phyloP scores from a whole-genome alignment of 371 early-diverging fungal species.

The Actinomucor elegans region DNA sequence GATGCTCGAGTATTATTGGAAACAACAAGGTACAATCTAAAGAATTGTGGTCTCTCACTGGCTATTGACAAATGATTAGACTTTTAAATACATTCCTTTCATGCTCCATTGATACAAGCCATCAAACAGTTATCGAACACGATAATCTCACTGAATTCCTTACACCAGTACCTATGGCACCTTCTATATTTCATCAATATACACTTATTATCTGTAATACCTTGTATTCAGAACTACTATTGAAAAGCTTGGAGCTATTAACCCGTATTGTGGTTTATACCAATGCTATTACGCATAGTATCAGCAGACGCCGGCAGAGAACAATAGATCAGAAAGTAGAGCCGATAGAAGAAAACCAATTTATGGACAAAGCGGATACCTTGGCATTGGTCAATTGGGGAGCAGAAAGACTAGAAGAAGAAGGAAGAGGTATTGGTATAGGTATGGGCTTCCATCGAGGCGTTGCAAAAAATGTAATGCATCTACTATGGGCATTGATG shows the following conservation, averaged over 20 bases:
- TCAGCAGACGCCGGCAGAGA: conserved; percentile 13
- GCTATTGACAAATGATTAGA: too few relatives aligned
- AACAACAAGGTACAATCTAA: conserved; percentile 27
- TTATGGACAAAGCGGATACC: conserved; percentile 33
- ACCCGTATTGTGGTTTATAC: conserved; percentile 39
- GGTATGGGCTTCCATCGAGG: conserved; percentile 47
- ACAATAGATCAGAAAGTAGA: not conserved
- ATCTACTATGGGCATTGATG: conserved; percentile 43
- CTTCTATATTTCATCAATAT: conserved; percentile 41
- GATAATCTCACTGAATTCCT: conserved; percentile 30
- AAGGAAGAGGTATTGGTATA: conserved; percentile 42
- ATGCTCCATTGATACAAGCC: conserved; percentile 26
- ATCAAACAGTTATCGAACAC: conserved; percentile 42
- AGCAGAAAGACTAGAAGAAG: conserved; percentile 43
- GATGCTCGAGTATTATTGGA: conserved; percentile 41
- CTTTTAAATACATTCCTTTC: conserved; percentile 37
- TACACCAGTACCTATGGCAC: conserved; percentile 33
- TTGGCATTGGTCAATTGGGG: conserved; percentile 37
- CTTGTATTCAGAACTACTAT: conserved; percentile 32
- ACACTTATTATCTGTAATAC: conserved; percentile 42
- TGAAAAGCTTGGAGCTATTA: conserved; percentile 33
- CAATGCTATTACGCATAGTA: conserved; percentile 35
- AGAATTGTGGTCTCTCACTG: too few relatives aligned
- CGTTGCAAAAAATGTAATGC: conserved; percentile 47
- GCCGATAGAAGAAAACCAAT: conserved; percentile 1